These are phyloP conservation scores for Sordaria brevicollis DNA, from an alignment of 495 filamentous ascomycete genomes.

Conservation along the genomic window DNA sequence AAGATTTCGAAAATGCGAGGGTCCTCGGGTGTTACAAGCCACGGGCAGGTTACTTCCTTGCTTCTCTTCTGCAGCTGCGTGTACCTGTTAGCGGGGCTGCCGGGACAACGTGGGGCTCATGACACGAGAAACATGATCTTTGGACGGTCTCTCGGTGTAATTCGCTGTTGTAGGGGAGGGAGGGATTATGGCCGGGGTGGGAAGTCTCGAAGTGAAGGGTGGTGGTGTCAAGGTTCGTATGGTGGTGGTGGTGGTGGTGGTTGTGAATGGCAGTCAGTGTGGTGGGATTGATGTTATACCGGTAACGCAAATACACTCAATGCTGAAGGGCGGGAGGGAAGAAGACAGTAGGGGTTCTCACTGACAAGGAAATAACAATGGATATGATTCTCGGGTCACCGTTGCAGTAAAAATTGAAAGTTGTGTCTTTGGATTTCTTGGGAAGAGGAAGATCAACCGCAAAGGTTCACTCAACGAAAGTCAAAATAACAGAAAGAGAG, in stretches of 20 bases:
- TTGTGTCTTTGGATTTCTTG: neutral
- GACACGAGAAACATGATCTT: neutral
- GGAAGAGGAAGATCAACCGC: neutral
- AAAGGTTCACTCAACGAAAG: neutral
- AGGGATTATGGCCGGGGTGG: neutral
- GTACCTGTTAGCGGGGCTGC: constrained; percentile 21
- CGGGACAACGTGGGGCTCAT: neutral
- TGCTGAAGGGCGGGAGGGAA: neutral
- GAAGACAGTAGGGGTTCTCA: neutral
- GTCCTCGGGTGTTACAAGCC: neutral
- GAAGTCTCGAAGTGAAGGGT: neutral
- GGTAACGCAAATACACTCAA: neutral
- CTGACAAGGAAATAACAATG: neutral
- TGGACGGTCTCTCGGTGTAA: neutral
- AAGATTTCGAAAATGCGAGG: constrained; percentile 5
- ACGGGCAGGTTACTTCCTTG: constrained; percentile 5
- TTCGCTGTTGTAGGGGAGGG: neutral
- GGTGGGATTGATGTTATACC: neutral
- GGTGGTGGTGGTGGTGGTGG: constrained; percentile 6
- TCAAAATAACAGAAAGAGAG: neutral
- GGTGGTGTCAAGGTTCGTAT: neutral
- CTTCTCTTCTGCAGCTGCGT: constrained; percentile 4
- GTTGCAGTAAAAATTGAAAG: neutral
- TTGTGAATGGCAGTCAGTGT: neutral
- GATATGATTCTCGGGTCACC: neutral